Conservation (phyloP, 2,329 filamentous ascomycete species). For the Fusarium goolgardi region DNA sequence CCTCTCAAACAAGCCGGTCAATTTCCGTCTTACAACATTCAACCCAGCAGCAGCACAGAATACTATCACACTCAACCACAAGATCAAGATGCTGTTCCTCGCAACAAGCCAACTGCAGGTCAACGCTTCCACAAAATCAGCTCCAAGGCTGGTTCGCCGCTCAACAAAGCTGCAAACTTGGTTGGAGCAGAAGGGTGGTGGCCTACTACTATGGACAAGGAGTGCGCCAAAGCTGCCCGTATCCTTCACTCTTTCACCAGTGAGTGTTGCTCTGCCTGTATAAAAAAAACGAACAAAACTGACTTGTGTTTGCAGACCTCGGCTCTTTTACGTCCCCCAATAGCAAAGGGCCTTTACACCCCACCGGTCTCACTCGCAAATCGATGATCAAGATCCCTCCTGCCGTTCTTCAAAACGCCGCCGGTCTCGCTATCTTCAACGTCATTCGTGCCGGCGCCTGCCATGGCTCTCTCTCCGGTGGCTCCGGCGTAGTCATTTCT, state of each 20-base stretch:
- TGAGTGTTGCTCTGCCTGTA: slow-evolving; percentile 37
- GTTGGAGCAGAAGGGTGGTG: slow-evolving; percentile 80
- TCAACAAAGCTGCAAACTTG: slow-evolving; percentile 75
- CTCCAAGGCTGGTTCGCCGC: slow-evolving; percentile 73
- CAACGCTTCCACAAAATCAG: slow-evolving; percentile 73
- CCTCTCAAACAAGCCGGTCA: slow-evolving; percentile 43
- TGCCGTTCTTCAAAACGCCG: slow-evolving; percentile 64
- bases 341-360: slow-evolving; percentile 47
- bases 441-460: slow-evolving; percentile 70
- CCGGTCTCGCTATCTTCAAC: slow-evolving; percentile 72
- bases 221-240: slow-evolving; percentile 79
- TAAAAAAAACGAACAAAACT: background rate
- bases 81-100: background rate
- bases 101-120: slow-evolving; percentile 56
- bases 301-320: slow-evolving; percentile 38
- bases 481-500: slow-evolving; percentile 69
- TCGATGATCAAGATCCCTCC: slow-evolving; percentile 54
- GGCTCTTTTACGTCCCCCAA: slow-evolving; percentile 34
- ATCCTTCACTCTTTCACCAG: slow-evolving; percentile 80
- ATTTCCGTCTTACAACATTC: slow-evolving; percentile 36
- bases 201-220: slow-evolving; percentile 78
- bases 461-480: slow-evolving; percentile 66
- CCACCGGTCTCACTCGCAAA: slow-evolving; percentile 50
- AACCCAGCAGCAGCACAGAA: slow-evolving; percentile 25
- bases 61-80: slow-evolving; percentile 16